Conservation (phyloP, 768 basidiomycete species). For the Tylopilus sp. region DNA sequence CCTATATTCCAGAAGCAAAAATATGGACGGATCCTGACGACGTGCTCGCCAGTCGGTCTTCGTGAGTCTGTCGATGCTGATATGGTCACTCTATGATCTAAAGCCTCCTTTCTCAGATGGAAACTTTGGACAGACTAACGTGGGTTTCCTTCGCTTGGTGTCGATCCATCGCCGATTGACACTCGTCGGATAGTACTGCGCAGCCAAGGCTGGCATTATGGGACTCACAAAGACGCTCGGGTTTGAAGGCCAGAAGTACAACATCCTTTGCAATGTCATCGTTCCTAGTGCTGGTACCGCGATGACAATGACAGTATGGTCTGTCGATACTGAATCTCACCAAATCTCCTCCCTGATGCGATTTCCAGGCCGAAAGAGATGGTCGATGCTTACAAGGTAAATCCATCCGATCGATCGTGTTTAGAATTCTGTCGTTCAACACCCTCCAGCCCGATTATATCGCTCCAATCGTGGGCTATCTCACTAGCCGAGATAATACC, state of each 20-base stretch:
- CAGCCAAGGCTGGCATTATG: conserved; percentile 90
- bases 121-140: conserved; percentile 93
- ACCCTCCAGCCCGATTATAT: conserved; percentile 74
- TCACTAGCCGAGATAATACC: conserved; percentile 78
- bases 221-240: conserved; percentile 88
- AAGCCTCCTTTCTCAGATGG: conserved; percentile 55
- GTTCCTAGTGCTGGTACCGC: conserved; percentile 88
- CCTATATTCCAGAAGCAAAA: conserved; percentile 95
- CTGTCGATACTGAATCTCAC: conserved; percentile 18
- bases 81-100: not conserved
- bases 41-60: conserved; percentile 89
- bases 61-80: conserved; percentile 50
- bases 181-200: conserved; percentile 58
- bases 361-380: conserved; percentile 67
- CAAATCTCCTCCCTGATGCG: not conserved
- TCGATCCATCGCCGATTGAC: not conserved
- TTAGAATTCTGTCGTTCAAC: not conserved
- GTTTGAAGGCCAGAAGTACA: conserved; percentile 88
- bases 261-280: conserved; percentile 85
- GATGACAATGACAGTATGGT: conserved; percentile 85
- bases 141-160: conserved; percentile 28
- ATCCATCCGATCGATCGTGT: not conserved
- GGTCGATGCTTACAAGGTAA: conserved; percentile 85
- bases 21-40: conserved; percentile 92
- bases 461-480: conserved; percentile 89